These are phyloP conservation scores for Stagonosporopsis tanaceti DNA, from an alignment of 2,329 filamentous ascomycete genomes.

Conservation along the genomic window DNA sequence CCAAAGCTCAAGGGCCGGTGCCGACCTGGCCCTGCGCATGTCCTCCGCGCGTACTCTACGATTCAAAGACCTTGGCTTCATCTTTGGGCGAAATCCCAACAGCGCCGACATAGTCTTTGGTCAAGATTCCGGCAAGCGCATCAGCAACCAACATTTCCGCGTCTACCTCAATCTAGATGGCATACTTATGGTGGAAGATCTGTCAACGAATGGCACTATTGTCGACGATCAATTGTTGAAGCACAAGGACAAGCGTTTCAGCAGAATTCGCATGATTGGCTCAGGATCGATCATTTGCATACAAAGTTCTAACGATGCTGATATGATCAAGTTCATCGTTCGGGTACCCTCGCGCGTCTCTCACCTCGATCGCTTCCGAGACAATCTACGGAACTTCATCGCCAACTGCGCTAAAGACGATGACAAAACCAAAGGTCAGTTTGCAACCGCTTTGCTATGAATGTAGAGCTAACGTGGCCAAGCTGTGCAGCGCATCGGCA, in stretches of 20 bases:
- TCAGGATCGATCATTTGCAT: slow-evolving; percentile 79
- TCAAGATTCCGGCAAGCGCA: slow-evolving; percentile 70
- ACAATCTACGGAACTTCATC: slow-evolving; percentile 75
- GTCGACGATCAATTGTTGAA: slow-evolving; percentile 77
- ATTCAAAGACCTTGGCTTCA: slow-evolving; percentile 75
- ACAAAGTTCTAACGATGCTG: slow-evolving; percentile 58
- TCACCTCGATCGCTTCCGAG: slow-evolving; percentile 70
- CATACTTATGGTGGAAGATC: slow-evolving; percentile 89
- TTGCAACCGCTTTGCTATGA: background rate
- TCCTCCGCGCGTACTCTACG: slow-evolving; percentile 70
- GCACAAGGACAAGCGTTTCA: slow-evolving; percentile 50
- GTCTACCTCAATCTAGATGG: slow-evolving; percentile 90
- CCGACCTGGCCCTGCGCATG: slow-evolving; percentile 80
- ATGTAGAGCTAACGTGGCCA: slow-evolving; percentile 9
- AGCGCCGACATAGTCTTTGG: slow-evolving; percentile 76
- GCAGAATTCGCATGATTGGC: slow-evolving; percentile 69
- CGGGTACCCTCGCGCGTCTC: slow-evolving; percentile 78
- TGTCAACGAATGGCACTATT: slow-evolving; percentile 93
- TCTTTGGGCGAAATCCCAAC: slow-evolving; percentile 78
- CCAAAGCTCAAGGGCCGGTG: slow-evolving; percentile 32
- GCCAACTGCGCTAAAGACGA: slow-evolving; percentile 43
- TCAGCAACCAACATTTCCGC: slow-evolving; percentile 96
- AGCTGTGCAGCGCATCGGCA: slow-evolving; percentile 35
- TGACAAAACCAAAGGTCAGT: slow-evolving; percentile 31
- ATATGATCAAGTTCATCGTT: slow-evolving; percentile 83